These are phyloP conservation scores for Colletotrichum viniferum DNA, from an alignment of 2,329 filamentous ascomycete species.

Conservation along the genomic window DNA sequence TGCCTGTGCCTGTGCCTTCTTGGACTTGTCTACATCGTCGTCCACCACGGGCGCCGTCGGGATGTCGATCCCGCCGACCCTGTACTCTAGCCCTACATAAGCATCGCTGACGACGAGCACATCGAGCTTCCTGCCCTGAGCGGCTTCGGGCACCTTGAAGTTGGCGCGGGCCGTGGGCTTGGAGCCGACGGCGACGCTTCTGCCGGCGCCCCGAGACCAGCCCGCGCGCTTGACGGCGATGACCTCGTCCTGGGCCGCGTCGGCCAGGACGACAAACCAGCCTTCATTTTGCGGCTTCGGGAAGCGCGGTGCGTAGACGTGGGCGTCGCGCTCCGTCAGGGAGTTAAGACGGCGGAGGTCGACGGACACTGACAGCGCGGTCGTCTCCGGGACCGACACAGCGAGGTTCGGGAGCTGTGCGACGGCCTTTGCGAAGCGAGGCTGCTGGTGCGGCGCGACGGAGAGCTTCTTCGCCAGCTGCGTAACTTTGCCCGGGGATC, in stretches of 20 bases:
- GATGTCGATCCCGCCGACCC: slow-evolving; percentile 53
- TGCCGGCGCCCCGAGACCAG: slow-evolving; percentile 56
- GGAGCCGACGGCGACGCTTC: slow-evolving; percentile 40
- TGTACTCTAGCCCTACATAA: slow-evolving; percentile 76
- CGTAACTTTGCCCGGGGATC: slow-evolving; percentile 36
- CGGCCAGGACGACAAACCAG: slow-evolving; percentile 83
- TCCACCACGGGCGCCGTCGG: slow-evolving; percentile 54
- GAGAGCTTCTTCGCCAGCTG: slow-evolving; percentile 55
- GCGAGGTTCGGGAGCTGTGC: slow-evolving; percentile 72
- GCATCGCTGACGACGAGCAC: slow-evolving; percentile 84
- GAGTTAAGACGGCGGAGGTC: slow-evolving; percentile 70
- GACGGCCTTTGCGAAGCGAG: slow-evolving; percentile 62
- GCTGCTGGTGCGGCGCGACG: slow-evolving; percentile 48
- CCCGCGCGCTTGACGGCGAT: slow-evolving; percentile 85
- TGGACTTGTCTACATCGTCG: slow-evolving; percentile 48
- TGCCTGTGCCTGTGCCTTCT: slow-evolving; percentile 34
- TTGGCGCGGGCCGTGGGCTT: slow-evolving; percentile 58
- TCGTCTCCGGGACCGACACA: slow-evolving; percentile 65
- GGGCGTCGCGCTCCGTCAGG: slow-evolving; percentile 66
- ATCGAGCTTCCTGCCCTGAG: slow-evolving; percentile 67
- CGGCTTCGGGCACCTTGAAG: slow-evolving; percentile 63
- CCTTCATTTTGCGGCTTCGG: slow-evolving; percentile 95
- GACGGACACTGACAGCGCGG: slow-evolving; percentile 67
- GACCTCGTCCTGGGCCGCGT: slow-evolving; percentile 73
- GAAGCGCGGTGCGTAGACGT: slow-evolving; percentile 86